Base-by-base conservation (phyloP, 1,139 yeast species). In the Saccharomyces pastorianus region DNA sequence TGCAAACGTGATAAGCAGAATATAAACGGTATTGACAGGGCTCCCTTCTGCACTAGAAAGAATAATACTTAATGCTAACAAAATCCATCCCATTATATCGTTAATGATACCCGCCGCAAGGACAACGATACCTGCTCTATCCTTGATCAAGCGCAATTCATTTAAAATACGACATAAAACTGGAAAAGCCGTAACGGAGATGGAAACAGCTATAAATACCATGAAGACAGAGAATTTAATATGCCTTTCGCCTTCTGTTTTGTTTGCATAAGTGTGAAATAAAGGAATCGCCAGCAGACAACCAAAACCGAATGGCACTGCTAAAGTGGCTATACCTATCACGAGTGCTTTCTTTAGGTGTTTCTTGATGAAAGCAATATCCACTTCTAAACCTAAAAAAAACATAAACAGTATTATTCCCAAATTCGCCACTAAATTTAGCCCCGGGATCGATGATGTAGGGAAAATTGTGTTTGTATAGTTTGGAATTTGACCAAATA, bases 161-260 rank as follows among this genome's bases (percentile, higher is more conserved):
- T 89, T 83, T 58, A 87, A 71, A 46, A 87, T 87, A 66, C 95
- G 81, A 1, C 88, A 91, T 60, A 87, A 73, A 6, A 87, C 95
- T 0, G 95, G 95, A 69, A 87, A 83, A 0, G 95, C 95, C 1
- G 95, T 87, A 59, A 87, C 85, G 59, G 91, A 82, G 74, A 85
- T 77, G 2, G 95, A 91, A 23, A 85, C 89, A 3, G 91, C 90
- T 51, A 85, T 82, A 60, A 85, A 86, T 14, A 85, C 85, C 83
- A 84, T 81, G 61, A 78, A 85, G 0, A 88, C 84, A 14, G 89
- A 83, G 65, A 84, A 85, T 55, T 80, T 72, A 47, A 82, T 75
- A 6, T 67, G 67, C 44, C 59, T 58, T 3, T 68, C 69, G 2
- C 65, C 64, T 17, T 68, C 75, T 47, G 74, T 68, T 9, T 59